Conservation (phyloP, 257 asterid species). For the Salvia miltiorrhiza region DNA sequence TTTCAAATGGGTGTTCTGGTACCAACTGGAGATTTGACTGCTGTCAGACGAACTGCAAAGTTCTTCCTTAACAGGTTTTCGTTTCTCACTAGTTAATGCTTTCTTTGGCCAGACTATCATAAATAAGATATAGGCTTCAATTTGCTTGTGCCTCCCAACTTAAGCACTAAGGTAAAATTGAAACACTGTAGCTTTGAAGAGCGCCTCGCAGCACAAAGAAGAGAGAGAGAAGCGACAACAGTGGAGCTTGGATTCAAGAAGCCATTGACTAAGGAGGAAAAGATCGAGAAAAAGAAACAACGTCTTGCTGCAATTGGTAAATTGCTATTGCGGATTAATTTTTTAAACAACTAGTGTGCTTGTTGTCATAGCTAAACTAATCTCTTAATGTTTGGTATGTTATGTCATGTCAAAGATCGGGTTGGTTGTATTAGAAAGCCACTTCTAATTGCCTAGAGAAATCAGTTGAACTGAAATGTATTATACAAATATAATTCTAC, state of each 20-base stretch:
- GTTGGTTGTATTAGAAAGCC: too few relatives aligned
- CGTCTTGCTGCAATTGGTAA: slow-evolving; percentile 96
- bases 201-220: slow-evolving; percentile 84
- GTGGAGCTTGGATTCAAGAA: slow-evolving; percentile 84
- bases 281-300: slow-evolving; percentile 72
- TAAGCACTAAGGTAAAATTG: neutral
- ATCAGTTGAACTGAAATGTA: too few relatives aligned
- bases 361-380: neutral
- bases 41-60: slow-evolving; percentile 90
- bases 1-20: slow-evolving; percentile 93
- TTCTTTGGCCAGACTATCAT: neutral
- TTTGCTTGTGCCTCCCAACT: neutral
- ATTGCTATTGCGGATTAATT: slow-evolving; percentile 11
- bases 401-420: neutral
- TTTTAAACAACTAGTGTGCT: neutral
- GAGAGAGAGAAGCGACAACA: slow-evolving; percentile 67
- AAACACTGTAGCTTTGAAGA: slow-evolving; percentile 73
- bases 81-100: neutral
- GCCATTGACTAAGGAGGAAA: slow-evolving; percentile 82
- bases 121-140: neutral
- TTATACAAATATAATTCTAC: too few relatives aligned
- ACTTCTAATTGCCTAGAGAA: too few relatives aligned
- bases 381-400: neutral
- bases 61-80: slow-evolving; percentile 82
- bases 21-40: slow-evolving; percentile 93